Evolutionary conservation across 352 stramenopile species (phyloP).

Genomic region (Lagenidium sp.): DNA sequence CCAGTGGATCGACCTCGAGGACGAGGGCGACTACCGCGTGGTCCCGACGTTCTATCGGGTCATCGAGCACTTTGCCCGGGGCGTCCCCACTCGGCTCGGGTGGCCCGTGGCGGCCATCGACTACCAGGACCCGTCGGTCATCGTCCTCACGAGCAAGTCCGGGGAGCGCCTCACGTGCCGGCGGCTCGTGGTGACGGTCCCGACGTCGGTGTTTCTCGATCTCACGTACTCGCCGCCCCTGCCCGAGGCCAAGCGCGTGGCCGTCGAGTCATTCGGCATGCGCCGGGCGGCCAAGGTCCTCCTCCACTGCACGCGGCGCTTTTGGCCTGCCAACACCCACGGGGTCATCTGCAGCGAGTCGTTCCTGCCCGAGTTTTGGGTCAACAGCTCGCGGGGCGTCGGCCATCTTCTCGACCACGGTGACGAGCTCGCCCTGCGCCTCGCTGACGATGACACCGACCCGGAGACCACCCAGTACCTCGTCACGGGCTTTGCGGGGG

Average conservation of each 20-base stretch:
- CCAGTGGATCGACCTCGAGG: constrained; percentile 76
- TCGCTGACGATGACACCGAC: not conserved
- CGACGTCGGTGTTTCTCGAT: constrained; percentile 67
- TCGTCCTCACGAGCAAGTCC: constrained; percentile 43
- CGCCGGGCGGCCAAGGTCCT: constrained; percentile 67
- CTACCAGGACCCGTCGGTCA: constrained; percentile 33
- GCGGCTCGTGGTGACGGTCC: constrained; percentile 62
- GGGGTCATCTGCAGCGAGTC: constrained; percentile 75
- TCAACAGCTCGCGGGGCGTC: constrained; percentile 63
- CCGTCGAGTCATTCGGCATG: constrained; percentile 65
- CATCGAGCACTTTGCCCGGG: constrained; percentile 42
- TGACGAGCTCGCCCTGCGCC: constrained; percentile 12
- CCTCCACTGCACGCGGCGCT: constrained; percentile 50
- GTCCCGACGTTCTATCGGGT: constrained; percentile 62
- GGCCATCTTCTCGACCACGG: constrained; percentile 49
- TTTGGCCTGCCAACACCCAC: constrained; percentile 67
- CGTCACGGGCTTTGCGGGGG: constrained; percentile 66
- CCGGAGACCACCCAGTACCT: constrained; percentile 39
- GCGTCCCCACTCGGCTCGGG: constrained; percentile 34
- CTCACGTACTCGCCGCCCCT: constrained; percentile 59
- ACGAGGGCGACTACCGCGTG: constrained; percentile 73
- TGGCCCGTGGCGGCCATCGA: constrained; percentile 54
- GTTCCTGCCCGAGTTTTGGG: constrained; percentile 81
- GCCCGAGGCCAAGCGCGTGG: constrained; percentile 41
- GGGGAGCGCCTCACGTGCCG: constrained; percentile 52